phyloP scores from a whole-genome alignment of 495 filamentous ascomycete species.

The Trichoderma gamsii region DNA sequence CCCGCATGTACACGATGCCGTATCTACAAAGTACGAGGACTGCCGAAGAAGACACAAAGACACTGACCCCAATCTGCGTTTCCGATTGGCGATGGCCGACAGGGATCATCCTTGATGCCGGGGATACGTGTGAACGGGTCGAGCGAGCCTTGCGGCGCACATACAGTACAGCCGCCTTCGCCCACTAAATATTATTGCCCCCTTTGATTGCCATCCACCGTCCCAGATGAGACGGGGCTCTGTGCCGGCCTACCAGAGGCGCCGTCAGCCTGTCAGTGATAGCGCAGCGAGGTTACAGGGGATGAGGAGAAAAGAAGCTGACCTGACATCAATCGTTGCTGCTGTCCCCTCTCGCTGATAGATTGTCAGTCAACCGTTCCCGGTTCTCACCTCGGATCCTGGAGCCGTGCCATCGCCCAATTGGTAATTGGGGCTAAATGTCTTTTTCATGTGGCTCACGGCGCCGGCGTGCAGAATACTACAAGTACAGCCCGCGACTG shows the following conservation, averaged over 20 bases:
- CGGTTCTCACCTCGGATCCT: neutral
- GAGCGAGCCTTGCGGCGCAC: neutral
- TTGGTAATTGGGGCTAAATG: neutral
- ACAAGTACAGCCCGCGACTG: neutral
- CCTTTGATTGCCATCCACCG: neutral
- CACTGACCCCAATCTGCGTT: neutral
- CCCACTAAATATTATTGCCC: neutral
- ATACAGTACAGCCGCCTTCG: neutral
- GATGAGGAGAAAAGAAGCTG: neutral
- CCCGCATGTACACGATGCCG: too few relatives aligned
- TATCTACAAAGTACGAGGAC: too few relatives aligned
- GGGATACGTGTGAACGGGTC: neutral
- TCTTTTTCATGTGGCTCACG: neutral
- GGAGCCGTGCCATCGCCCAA: neutral
- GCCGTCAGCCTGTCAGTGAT: neutral
- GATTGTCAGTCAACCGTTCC: neutral
- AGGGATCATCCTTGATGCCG: neutral
- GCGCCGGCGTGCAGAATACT: neutral
- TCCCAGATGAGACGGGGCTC: neutral
- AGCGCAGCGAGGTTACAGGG: neutral
- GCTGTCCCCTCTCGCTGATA: neutral
- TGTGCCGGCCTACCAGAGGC: neutral
- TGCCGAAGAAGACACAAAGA: neutral
- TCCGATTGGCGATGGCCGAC: conserved; percentile 4
- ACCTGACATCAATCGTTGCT: neutral